Conservation (phyloP, 192 early-diverging fungal species). For the Coemansia brasiliensis region DNA sequence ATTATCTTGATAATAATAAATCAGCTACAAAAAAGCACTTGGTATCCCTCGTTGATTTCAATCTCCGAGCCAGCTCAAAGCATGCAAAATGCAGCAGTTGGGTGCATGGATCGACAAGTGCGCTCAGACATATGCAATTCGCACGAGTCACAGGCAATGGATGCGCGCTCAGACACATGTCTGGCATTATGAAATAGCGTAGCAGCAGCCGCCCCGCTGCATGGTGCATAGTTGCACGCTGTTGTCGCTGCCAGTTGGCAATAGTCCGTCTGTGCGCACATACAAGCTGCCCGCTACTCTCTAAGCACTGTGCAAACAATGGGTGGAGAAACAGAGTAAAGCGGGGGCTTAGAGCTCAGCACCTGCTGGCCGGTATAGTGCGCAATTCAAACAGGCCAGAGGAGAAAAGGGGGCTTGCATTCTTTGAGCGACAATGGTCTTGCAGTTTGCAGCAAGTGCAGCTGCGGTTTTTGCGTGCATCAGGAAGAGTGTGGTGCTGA, state of each 20-base stretch:
- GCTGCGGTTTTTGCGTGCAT: conserved; percentile 18
- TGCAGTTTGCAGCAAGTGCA: conserved; percentile 1
- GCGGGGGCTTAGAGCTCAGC: background rate
- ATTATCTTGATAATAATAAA: too few species aligned
- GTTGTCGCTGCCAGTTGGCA: background rate
- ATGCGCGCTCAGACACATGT: conserved; percentile 13
- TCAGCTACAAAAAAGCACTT: too few species aligned
- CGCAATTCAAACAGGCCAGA: conserved; percentile 4
- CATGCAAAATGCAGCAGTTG: background rate
- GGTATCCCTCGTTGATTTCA: conserved; percentile 2
- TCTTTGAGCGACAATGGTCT: conserved; percentile 16
- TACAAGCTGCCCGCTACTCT: background rate
- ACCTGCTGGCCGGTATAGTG: conserved; percentile 10
- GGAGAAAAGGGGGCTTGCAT: background rate
- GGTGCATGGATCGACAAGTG: conserved; percentile 6
- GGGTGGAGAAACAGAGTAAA: conserved; percentile 2
- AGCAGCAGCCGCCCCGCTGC: background rate
- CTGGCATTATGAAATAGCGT: conserved; percentile 10
- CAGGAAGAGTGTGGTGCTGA: conserved; percentile 5
- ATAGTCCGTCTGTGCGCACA: conserved; percentile 22
- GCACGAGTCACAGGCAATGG: background rate
- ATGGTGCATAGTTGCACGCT: background rate
- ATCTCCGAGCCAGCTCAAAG: conserved; percentile 5
- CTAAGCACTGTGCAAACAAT: conserved; percentile 5
- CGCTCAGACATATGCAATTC: conserved; percentile 7